These are phyloP conservation scores for Aspergillus sclerotiicarbonarius DNA, from an alignment of 495 filamentous ascomycete genomes.

Conservation along the genomic window DNA sequence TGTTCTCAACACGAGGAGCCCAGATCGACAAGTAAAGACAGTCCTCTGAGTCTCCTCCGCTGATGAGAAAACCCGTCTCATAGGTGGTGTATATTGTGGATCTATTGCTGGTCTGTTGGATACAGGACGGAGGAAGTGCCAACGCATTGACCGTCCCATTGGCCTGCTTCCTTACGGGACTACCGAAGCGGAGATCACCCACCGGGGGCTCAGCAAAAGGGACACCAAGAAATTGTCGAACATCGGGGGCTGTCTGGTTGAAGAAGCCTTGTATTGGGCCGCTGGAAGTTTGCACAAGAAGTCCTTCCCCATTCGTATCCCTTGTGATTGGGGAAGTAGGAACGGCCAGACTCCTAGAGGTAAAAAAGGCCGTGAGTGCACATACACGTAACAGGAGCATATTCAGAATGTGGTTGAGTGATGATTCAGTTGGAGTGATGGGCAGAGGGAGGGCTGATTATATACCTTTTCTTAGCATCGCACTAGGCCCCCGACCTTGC, in stretches of 20 bases:
- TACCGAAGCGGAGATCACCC: slow-evolving; percentile 20
- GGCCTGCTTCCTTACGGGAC: slow-evolving; percentile 13
- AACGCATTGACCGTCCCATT: slow-evolving; percentile 8
- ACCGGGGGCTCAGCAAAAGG: slow-evolving; percentile 33
- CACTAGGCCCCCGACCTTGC: too few relatives aligned
- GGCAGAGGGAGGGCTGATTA: too few relatives aligned
- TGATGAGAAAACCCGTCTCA: slow-evolving; percentile 11
- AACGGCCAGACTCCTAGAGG: not conserved
- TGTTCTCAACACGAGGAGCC: slow-evolving; percentile 24
- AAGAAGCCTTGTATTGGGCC: slow-evolving; percentile 36
- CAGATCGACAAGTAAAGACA: slow-evolving; percentile 56
- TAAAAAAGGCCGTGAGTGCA: not conserved
- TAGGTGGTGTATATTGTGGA: slow-evolving; percentile 16
- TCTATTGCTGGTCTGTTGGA: slow-evolving; percentile 11
- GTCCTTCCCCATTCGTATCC: not conserved
- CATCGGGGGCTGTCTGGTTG: slow-evolving; percentile 28
- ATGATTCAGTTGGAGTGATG: too few relatives aligned
- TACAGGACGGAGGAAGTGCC: slow-evolving; percentile 13
- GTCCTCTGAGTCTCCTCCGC: slow-evolving; percentile 39
- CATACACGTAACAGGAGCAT: too few relatives aligned
- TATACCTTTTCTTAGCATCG: too few relatives aligned
- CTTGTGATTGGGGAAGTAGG: not conserved
- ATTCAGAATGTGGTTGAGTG: too few relatives aligned
- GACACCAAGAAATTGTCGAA: slow-evolving; percentile 35
- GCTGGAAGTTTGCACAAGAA: slow-evolving; percentile 28